Percentiles rank a stretch among this genome's conserved stretches.
Conservation (phyloP, 805 yeast genomes). For the Candida sithepensis region DNA sequence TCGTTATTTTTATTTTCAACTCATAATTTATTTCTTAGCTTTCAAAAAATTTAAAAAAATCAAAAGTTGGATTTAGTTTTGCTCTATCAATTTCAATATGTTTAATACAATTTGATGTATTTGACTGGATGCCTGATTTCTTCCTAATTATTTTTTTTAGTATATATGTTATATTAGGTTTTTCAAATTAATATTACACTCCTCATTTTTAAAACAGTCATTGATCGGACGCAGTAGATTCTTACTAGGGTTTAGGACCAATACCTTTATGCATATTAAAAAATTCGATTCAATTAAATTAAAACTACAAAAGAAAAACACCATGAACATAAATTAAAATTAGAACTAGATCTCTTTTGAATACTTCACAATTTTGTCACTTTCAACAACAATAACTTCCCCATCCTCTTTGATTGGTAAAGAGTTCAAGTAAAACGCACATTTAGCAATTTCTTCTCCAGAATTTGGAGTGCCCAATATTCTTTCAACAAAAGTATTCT, state of each 20-base stretch:
- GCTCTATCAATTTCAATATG: background rate
- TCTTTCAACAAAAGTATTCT: conserved; percentile 33
- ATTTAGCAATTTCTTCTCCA: conserved; percentile 64
- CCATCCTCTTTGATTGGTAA: conserved; percentile 21
- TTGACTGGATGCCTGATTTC: background rate
- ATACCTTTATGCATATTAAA: too few species aligned
- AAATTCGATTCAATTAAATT: too few species aligned
- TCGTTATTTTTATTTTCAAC: conserved; percentile 1
- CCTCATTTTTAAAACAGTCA: background rate
- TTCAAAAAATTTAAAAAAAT: background rate
- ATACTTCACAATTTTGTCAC: conserved; percentile 22
- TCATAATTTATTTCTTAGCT: background rate
- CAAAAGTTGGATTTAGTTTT: background rate
- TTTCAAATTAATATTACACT: conserved; percentile 2
- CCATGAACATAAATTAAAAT: background rate
- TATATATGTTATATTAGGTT: conserved; percentile 2
- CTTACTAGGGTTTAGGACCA: too few species aligned
- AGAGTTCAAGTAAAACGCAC: conserved; percentile 31
- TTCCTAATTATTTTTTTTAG: background rate
- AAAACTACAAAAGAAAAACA: background rate
- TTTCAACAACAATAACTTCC: conserved; percentile 22
- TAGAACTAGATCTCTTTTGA: conserved; percentile 4
- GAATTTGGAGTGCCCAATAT: conserved; percentile 43
- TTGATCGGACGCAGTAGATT: too few species aligned
- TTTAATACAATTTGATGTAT: background rate